These are phyloP conservation scores for Xylariaceae sp. DNA, from an alignment of 2,329 filamentous ascomycete species.

Conservation along the genomic window DNA sequence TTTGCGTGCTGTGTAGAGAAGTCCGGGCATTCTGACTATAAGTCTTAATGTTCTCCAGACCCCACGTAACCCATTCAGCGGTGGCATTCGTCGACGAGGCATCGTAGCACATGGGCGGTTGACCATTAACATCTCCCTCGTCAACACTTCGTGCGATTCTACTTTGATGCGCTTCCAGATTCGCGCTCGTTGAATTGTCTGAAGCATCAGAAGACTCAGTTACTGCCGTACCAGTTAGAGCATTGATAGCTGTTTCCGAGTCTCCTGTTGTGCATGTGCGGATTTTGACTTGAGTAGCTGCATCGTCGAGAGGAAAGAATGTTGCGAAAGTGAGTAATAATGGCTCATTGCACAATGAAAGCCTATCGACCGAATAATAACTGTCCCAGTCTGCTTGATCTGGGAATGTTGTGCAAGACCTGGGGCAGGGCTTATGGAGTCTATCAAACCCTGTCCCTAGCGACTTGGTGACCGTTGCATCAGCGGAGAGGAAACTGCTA, in stretches of 20 bases:
- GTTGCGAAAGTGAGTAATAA: constrained; percentile 1
- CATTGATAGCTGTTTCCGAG: constrained; percentile 1
- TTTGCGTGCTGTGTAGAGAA: constrained; percentile 1
- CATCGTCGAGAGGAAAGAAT: neutral
- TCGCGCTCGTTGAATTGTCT: neutral
- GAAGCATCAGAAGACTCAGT: constrained; percentile 1
- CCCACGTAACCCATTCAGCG: constrained; percentile 1
- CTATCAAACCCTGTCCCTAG: neutral
- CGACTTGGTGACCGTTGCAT: neutral
- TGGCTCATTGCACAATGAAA: constrained; percentile 1
- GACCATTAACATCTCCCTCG: neutral
- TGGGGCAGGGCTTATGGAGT: constrained; percentile 2
- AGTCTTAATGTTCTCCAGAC: neutral
- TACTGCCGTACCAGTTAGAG: neutral
- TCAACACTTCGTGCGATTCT: neutral
- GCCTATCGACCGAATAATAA: constrained; percentile 4
- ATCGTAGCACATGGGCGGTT: neutral
- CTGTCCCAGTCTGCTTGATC: constrained; percentile 2
- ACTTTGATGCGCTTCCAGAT: neutral
- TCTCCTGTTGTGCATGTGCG: constrained; percentile 2
- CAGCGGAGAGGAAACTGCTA: no score
- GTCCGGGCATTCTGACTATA: neutral
- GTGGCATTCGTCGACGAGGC: neutral
- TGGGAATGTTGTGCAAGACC: constrained; percentile 1
- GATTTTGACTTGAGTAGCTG: neutral